Evolutionary conservation across 2,329 filamentous ascomycete genomes (phyloP).

Genomic region (Zelopaecilomyces penicillatus): DNA sequence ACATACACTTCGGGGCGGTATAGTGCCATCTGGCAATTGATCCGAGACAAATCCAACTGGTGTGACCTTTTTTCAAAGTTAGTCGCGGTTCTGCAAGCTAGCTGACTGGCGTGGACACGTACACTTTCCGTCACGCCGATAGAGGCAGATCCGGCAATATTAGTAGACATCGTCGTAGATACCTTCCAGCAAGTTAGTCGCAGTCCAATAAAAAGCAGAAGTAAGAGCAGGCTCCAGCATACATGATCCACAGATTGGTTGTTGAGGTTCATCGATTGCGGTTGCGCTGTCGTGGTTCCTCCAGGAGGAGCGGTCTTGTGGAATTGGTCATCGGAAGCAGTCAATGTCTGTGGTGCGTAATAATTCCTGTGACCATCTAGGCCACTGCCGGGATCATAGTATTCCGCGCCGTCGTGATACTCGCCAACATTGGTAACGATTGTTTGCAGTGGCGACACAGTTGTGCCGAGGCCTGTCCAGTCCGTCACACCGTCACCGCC

Average conservation of each 20-base stretch:
- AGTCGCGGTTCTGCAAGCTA: constrained; percentile 2
- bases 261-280: background rate
- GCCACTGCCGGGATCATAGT: constrained; percentile 4
- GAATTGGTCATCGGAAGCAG: background rate
- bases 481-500: background rate
- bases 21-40: background rate
- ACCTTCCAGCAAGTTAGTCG: constrained; percentile 15
- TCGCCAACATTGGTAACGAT: background rate
- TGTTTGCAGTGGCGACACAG: constrained; percentile 1
- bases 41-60: constrained; percentile 1
- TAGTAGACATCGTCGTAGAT: constrained; percentile 5
- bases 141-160: constrained; percentile 8
- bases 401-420: background rate
- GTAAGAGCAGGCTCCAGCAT: constrained; percentile 3
- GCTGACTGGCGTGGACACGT: constrained; percentile 5
- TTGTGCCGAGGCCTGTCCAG: constrained; percentile 2
- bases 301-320: background rate
- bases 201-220: background rate
- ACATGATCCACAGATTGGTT: constrained; percentile 10
- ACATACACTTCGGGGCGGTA: constrained; percentile 4
- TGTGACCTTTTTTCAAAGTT: constrained; percentile 8
- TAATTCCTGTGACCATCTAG: background rate
- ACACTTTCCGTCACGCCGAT: constrained; percentile 11
- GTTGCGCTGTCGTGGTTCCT: background rate
- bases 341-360: too few relatives aligned